These are phyloP conservation scores for Tricholoma sp. DNA, from an alignment of 768 basidiomycete species.

Conservation along the genomic window DNA sequence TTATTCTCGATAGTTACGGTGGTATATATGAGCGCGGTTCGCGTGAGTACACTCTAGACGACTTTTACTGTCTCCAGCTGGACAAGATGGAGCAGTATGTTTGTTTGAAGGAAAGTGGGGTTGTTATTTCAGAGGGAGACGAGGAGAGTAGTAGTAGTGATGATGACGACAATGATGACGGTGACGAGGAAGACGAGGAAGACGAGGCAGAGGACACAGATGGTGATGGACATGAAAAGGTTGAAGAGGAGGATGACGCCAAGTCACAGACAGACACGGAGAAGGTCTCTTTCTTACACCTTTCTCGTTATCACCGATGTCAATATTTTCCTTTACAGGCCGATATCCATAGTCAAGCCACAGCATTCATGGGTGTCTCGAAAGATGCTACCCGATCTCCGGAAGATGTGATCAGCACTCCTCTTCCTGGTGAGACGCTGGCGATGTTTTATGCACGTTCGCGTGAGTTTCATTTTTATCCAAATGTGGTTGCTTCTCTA, in stretches of 20 bases:
- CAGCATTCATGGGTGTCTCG: constrained; percentile 54
- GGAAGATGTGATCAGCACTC: constrained; percentile 74
- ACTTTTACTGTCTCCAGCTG: constrained; percentile 75
- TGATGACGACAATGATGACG: constrained; percentile 53
- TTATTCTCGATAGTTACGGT: constrained; percentile 54
- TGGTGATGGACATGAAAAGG: constrained; percentile 18
- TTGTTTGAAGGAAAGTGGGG: constrained; percentile 65
- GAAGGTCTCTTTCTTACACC: constrained; percentile 9
- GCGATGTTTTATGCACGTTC: constrained; percentile 81
- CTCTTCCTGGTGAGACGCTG: constrained; percentile 78
- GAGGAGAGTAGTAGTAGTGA: constrained; percentile 59
- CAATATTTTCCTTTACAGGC: constrained; percentile 15
- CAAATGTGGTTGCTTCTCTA: not conserved
- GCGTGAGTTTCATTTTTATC: constrained; percentile 39
- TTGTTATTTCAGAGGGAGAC: constrained; percentile 57
- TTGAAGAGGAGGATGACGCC: not conserved
- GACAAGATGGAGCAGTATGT: constrained; percentile 79
- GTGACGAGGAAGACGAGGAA: constrained; percentile 29
- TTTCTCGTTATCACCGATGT: not conserved
- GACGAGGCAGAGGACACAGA: constrained; percentile 32
- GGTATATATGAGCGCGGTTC: constrained; percentile 83
- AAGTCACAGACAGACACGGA: constrained; percentile 18
- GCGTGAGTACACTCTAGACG: constrained; percentile 84
- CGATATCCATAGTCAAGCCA: constrained; percentile 30
- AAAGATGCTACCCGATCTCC: constrained; percentile 52